Conservation (phyloP, 2,329 filamentous ascomycete species). For the Aureobasidium sp. region DNA sequence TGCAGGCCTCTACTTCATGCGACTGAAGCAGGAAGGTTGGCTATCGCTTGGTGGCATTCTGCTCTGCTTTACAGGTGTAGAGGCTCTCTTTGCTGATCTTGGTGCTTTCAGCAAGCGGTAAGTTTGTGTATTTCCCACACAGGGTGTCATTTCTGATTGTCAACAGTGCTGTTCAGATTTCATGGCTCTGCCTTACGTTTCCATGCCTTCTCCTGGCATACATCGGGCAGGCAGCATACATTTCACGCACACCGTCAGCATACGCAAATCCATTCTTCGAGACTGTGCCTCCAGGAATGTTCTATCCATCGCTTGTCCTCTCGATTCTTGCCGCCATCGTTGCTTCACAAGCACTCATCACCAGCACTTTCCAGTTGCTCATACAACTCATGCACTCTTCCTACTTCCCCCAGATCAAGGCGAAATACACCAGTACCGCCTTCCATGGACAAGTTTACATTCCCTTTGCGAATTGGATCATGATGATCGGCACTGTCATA, state of each 20-base stretch:
- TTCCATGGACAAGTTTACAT: constrained; percentile 73
- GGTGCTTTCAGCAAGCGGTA: constrained; percentile 56
- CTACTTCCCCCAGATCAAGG: constrained; percentile 69
- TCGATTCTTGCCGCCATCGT: constrained; percentile 58
- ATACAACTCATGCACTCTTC: constrained; percentile 62
- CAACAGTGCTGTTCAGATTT: constrained; percentile 57
- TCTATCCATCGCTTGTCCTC: constrained; percentile 60
- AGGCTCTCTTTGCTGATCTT: constrained; percentile 69
- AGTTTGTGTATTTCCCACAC: not conserved
- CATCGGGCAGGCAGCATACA: constrained; percentile 65
- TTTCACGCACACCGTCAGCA: constrained; percentile 50
- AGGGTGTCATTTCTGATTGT: not conserved
- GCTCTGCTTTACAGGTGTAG: constrained; percentile 68
- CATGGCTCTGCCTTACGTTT: constrained; percentile 52
- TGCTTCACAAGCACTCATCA: constrained; percentile 71
- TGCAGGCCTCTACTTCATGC: constrained; percentile 51
- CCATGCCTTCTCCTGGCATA: constrained; percentile 61
- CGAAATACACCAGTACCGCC: constrained; percentile 58
- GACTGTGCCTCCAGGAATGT: constrained; percentile 55
- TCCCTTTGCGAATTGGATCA: constrained; percentile 65
- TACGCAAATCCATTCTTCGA: constrained; percentile 69
- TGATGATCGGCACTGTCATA: constrained; percentile 67
- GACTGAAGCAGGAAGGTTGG: constrained; percentile 54
- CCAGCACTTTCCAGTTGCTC: constrained; percentile 61
- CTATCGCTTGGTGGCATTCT: constrained; percentile 57